A percentile compares a stretch with the other conserved stretches of the same genome.
Conservation (phyloP, 805 yeast species). For the Kodamaea laetipori region DNA sequence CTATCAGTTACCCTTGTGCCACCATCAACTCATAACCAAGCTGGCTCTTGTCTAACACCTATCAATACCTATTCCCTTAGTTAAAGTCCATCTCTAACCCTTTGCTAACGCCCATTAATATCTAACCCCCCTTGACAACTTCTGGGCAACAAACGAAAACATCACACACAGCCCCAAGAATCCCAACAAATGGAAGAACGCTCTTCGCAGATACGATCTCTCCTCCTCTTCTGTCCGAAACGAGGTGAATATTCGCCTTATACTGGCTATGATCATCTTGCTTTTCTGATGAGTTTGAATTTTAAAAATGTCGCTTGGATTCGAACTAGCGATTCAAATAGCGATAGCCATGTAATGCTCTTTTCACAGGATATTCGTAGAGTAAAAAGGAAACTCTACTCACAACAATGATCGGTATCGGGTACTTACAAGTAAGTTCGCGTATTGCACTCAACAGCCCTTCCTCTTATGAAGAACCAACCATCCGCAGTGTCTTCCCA, state of each 20-base stretch:
- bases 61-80: too few species aligned
- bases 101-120: too few species aligned
- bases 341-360: not conserved
- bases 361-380: not conserved
- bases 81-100: too few species aligned
- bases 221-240: slow-evolving; percentile 88
- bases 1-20: too few species aligned
- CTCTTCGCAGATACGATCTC: slow-evolving; percentile 69
- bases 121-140: slow-evolving; percentile 31
- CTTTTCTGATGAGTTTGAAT: slow-evolving; percentile 42
- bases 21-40: too few species aligned
- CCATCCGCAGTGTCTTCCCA: slow-evolving; percentile 62
- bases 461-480: slow-evolving; percentile 42
- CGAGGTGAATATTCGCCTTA: slow-evolving; percentile 76
- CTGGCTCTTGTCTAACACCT: too few species aligned
- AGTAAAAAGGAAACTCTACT: slow-evolving; percentile 34
- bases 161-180: slow-evolving; percentile 79
- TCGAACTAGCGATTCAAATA: slow-evolving; percentile 2
- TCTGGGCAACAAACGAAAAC: slow-evolving; percentile 79
- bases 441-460: slow-evolving; percentile 64
- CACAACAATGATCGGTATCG: slow-evolving; percentile 64
- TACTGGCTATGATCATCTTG: slow-evolving; percentile 65
- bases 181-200: slow-evolving; percentile 77
- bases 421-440: slow-evolving; percentile 51
- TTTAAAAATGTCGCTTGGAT: not conserved